These are phyloP conservation scores for Myxozyma mucilagina DNA, from an alignment of 805 yeast species.

Conservation along the genomic window DNA sequence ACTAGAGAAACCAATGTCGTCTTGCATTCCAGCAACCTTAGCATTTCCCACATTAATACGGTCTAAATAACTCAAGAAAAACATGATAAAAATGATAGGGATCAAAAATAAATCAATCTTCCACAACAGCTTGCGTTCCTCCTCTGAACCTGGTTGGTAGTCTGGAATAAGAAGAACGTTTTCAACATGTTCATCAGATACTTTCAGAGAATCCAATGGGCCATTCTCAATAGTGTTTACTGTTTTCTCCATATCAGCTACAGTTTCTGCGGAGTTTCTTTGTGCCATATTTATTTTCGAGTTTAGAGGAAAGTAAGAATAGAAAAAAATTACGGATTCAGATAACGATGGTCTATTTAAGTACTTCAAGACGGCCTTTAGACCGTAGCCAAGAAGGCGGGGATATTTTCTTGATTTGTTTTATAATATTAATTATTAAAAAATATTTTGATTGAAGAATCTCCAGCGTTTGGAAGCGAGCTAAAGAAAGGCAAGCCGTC, in stretches of 20 bases:
- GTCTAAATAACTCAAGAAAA: conserved; percentile 42
- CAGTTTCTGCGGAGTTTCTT: background rate
- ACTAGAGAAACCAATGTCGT: conserved; percentile 45
- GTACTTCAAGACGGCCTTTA: background rate
- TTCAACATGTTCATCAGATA: conserved; percentile 6
- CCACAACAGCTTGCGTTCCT: conserved; percentile 31
- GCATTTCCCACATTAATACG: conserved; percentile 46
- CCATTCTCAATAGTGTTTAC: background rate
- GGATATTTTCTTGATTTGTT: background rate
- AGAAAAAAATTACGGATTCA: background rate
- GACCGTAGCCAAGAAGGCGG: background rate
- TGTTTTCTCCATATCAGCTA: background rate
- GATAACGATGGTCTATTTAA: background rate
- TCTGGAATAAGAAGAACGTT: conserved; percentile 4
- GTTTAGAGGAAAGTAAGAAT: background rate
- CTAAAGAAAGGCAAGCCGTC: background rate
- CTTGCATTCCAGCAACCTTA: conserved; percentile 48
- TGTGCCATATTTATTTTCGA: background rate
- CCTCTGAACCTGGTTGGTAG: conserved; percentile 3
- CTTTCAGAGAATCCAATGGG: background rate
- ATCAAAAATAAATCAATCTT: conserved; percentile 49
- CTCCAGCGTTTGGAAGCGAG: background rate
- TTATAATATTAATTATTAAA: background rate
- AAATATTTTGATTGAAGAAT: background rate
- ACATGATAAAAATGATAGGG: conserved; percentile 49